Base-by-base conservation (phyloP, 2,329 filamentous ascomycete genomes). In the Magnaporthiopsis rhizophila region DNA sequence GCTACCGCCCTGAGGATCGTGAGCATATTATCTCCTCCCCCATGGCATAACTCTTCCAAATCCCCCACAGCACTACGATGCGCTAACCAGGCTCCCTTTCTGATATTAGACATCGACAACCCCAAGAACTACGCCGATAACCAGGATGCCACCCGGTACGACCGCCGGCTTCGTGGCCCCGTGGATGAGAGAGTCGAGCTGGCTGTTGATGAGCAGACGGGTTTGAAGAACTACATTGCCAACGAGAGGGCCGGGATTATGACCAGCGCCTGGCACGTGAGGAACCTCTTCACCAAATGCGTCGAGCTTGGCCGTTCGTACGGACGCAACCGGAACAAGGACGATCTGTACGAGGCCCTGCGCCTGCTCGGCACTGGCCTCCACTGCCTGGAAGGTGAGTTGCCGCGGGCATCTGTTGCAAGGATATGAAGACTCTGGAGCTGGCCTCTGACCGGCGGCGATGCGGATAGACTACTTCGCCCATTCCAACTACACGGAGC, bases 201-300 rank as follows among this genome's bases (percentile, higher is more conserved):
- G 50, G 85, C 84, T 59, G 84, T 98, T 70, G 91, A 98, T 70
- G 83, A 85, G 2, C 79, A 86, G 64, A 89, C 88, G 7, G 90
- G 89, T 69, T 81, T 96, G 78, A 98, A 98, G 80, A 95, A 93
- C 75, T 97, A 97, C 77, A 97, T 97, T 75, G 92, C 93, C 56
- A 92, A 92, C 67, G 93, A 97, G 74, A 79, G 85, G 62, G 78
- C 83, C 65, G 85, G 86, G 59, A 95, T 96, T 73, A 90, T 90
- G 77, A 96, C 90, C 59, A 96, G 91, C 61, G 89, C 92, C 65
- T 80, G 82, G 61, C 86, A 96, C 71, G 85, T 97, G 66, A 86
- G 90, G 63, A 82, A 84, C 67, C 85, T 96, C 1, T 91, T 97
- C 68, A 77, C 81, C 59, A 81, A 83, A 67, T 91, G 86, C 71